A percentile compares a stretch with the other conserved stretches of the same genome.
These are phyloP conservation scores for Taxillus chinensis DNA, from an alignment of 164 flowering plant species.

Conservation along the genomic window DNA sequence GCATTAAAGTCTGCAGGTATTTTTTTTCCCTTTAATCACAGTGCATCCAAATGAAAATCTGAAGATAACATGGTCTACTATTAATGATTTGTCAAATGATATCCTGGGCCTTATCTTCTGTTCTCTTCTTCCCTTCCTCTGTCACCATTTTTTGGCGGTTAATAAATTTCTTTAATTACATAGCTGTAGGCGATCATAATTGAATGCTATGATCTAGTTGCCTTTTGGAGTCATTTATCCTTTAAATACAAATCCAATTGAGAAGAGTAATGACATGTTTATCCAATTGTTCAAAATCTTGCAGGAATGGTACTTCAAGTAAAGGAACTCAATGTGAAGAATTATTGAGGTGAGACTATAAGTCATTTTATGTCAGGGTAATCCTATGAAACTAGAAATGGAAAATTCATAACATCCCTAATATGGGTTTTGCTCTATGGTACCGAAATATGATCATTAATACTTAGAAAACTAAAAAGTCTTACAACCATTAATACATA, in stretches of 20 bases:
- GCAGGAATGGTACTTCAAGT: constrained; percentile 32
- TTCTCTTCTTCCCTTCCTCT: too few species aligned
- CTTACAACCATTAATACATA: too few species aligned
- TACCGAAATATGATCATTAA: not conserved
- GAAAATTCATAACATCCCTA: not conserved
- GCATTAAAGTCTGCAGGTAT: constrained; percentile 53
- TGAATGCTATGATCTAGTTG: too few species aligned
- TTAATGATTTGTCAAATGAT: too few species aligned
- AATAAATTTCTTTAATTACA: too few species aligned
- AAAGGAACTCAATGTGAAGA: constrained; percentile 44
- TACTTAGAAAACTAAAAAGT: too few species aligned
- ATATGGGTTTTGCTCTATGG: not conserved
- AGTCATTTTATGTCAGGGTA: not conserved
- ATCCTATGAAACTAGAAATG: not conserved
- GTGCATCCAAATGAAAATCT: not conserved
- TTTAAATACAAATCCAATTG: not conserved
- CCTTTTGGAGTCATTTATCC: too few species aligned
- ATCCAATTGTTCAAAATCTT: constrained; percentile 7
- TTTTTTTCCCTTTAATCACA: constrained; percentile 6
- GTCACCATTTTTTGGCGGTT: too few species aligned
- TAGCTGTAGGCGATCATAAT: too few species aligned
- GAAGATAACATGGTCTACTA: not conserved
- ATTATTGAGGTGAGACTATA: constrained; percentile 45
- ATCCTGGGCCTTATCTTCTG: too few species aligned
- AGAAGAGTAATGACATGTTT: not conserved